Evolutionary conservation across 2,329 filamentous ascomycete species (phyloP), one percentile per base, ranked within the genome.

Genomic region (Trichoderma sp.): DNA sequence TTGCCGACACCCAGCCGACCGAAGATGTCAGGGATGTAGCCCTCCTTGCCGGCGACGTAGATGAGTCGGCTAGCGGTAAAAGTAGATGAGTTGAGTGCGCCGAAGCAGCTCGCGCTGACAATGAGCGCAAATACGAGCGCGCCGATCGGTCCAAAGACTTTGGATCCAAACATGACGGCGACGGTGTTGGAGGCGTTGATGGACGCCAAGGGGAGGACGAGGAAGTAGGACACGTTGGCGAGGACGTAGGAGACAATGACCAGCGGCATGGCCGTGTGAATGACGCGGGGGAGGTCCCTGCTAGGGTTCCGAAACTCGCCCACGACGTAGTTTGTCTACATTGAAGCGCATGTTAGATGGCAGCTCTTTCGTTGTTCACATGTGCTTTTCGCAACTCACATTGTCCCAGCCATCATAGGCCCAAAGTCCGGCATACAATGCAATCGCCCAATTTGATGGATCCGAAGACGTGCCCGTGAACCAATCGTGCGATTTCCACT

Each of bases 401-500:
- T 99, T 99, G 80, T 99, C 96, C 96, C 96, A 99, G 34, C 96
- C 96, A 80, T 99, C 96, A 82, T 96, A 99, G 1, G 96, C 96
- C 96, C 96, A 99, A 6, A 99, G 86, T 9, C 96, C 96, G 18
- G 94, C 95, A 80, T 99, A 99, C 61, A 99, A 83, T 0, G 96
- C 96, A 61, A 99, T 92, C 3, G 96, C 96, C 93, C 95, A 98
- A 75, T 91, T 91, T 61, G 92, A 97, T 65, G 92, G 87, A 79
- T 95, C 92, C 15, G 86, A 89, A 74, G 89, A 93, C 5, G 95
- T 98, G 71, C 92, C 91, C 70, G 94, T 91, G 78, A 98, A 98
- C 95, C 96, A 98, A 60, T 90, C 89, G 57, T 90, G 89, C 3
- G 88, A 89, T 81, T 96, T 97, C 96, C 96, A 99, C 76, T 97